These are phyloP conservation scores for Mycosarcoma mackinlayi DNA, from an alignment of 1,284 basidiomycete species.

Conservation along the genomic window DNA sequence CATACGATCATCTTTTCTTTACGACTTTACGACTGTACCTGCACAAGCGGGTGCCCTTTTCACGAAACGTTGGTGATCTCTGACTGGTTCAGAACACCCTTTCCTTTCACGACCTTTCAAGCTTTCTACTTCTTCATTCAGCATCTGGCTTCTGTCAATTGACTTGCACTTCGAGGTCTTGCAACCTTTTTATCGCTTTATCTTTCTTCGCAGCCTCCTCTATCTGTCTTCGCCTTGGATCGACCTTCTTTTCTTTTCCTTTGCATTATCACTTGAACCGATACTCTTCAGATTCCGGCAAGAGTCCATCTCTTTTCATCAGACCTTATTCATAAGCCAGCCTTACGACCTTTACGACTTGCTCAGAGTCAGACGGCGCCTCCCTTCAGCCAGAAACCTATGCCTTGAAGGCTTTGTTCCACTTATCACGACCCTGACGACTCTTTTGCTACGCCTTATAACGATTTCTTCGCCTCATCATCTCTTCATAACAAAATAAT, in stretches of 20 bases:
- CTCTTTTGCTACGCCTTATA: constrained; percentile 9
- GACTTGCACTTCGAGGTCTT: too few relatives aligned
- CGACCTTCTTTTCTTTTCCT: too few relatives aligned
- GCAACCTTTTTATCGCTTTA: too few relatives aligned
- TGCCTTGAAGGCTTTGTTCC: constrained; percentile 5
- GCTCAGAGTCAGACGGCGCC: too few relatives aligned
- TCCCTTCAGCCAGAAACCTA: not conserved
- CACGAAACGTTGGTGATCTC: constrained; percentile 8
- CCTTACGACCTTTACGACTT: too few relatives aligned
- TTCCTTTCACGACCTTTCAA: constrained; percentile 10
- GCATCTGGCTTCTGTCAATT: not conserved
- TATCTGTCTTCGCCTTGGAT: too few relatives aligned
- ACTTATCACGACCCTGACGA: constrained; percentile 27
- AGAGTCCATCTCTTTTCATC: too few relatives aligned
- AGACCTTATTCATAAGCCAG: too few relatives aligned
- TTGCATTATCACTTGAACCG: too few relatives aligned
- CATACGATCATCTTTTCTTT: constrained; percentile 6
- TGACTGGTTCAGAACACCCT: constrained; percentile 26
- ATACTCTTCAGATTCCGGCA: too few relatives aligned
- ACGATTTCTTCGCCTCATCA: not conserved
- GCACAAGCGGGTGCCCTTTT: constrained; percentile 4
- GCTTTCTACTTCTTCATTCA: not conserved
- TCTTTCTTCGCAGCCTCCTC: too few relatives aligned
- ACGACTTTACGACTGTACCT: constrained; percentile 17
- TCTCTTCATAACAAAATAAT: too few relatives aligned